Percentiles rank a stretch among this genome's conserved stretches.
phyloP scores from a whole-genome alignment of 2,329 filamentous ascomycete species.

The Penicillium rolfsii region DNA sequence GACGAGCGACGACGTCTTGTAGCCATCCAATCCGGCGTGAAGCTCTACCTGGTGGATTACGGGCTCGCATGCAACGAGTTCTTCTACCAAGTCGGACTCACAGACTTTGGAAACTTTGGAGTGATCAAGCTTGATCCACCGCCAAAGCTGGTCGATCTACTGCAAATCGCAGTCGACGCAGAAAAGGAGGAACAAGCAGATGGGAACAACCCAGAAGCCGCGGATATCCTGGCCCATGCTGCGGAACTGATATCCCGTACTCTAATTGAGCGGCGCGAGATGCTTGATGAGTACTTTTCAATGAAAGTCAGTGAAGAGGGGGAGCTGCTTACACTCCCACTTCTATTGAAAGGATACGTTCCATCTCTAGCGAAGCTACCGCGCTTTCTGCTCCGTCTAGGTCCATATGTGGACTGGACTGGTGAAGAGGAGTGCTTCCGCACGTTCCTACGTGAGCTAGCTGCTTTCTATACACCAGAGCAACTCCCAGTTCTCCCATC shows the following conservation, averaged over 20 bases:
- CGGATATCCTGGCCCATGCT: conserved; percentile 64
- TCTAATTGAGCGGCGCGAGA: conserved; percentile 75
- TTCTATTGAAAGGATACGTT: conserved; percentile 86
- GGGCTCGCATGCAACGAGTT: conserved; percentile 84
- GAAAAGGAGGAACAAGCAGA: conserved; percentile 59
- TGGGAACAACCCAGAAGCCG: conserved; percentile 38
- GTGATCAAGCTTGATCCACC: conserved; percentile 77
- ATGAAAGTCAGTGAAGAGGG: conserved; percentile 79
- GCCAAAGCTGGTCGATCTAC: conserved; percentile 69
- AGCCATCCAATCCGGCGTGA: conserved; percentile 91
- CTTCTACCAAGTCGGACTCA: conserved; percentile 93
- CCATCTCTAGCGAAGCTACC: conserved; percentile 86
- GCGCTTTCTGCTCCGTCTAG: conserved; percentile 81
- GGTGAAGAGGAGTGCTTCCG: conserved; percentile 85
- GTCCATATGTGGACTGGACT: conserved; percentile 84
- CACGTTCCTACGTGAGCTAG: conserved; percentile 81
- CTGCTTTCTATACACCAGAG: conserved; percentile 88
- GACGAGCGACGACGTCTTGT: conserved; percentile 83
- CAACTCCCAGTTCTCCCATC: conserved; percentile 62
- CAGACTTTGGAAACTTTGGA: conserved; percentile 95
- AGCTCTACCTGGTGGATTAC: conserved; percentile 91
- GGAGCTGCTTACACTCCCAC: conserved; percentile 75
- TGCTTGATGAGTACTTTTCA: conserved; percentile 92
- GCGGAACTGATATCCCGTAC: conserved; percentile 68
- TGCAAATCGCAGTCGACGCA: conserved; percentile 71